phyloP scores from a whole-genome alignment of 2,329 filamentous ascomycete species.

The Colletotrichum magnum region DNA sequence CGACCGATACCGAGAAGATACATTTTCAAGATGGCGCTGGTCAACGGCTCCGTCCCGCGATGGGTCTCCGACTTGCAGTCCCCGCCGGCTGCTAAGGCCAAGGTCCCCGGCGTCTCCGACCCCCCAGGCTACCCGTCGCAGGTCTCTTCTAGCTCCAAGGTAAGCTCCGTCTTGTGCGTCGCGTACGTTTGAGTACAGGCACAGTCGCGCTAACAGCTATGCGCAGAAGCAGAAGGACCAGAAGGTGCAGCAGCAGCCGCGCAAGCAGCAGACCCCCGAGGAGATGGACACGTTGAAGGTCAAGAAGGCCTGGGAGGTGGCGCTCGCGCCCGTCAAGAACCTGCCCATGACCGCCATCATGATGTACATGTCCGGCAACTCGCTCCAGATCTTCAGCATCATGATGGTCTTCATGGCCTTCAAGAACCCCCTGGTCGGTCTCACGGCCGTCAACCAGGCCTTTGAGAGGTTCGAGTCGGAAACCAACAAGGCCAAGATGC shows the following conservation, averaged over 20 bases:
- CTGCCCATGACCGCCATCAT: constrained; percentile 99
- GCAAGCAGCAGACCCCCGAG: constrained; percentile 79
- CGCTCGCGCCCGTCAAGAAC: constrained; percentile 91
- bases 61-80: constrained; percentile 88
- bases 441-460: constrained; percentile 86
- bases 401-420: constrained; percentile 99
- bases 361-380: constrained; percentile 99
- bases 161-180: constrained; percentile 45
- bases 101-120: constrained; percentile 80
- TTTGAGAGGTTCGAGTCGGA: constrained; percentile 93
- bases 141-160: constrained; percentile 69
- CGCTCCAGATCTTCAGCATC: constrained; percentile 98
- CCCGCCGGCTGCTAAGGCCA: constrained; percentile 76
- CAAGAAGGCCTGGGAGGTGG: constrained; percentile 99
- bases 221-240: constrained; percentile 65
- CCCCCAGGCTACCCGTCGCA: constrained; percentile 84
- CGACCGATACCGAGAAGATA: not conserved
- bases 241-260: constrained; percentile 62
- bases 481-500: constrained; percentile 78
- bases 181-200: not conserved
- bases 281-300: constrained; percentile 97
- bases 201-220: not conserved
- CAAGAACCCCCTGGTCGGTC: constrained; percentile 91
- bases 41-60: constrained; percentile 67
- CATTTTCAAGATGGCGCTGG: constrained; percentile 34